phyloP scores from a whole-genome alignment of 1,284 basidiomycete species.

The Mycena citricolor region DNA sequence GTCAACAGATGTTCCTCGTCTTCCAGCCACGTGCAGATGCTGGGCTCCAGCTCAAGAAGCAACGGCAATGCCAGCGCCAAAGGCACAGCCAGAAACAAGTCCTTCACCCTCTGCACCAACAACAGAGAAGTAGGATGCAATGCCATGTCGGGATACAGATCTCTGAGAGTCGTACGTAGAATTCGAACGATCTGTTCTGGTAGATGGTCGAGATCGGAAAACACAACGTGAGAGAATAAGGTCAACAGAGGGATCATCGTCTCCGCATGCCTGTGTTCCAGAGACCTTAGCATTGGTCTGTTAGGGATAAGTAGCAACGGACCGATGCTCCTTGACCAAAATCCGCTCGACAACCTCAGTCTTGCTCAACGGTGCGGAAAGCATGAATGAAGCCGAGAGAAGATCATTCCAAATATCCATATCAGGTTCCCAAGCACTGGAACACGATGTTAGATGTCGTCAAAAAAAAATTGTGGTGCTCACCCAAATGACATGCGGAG shows the following conservation, averaged over 20 bases:
- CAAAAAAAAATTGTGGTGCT: conserved; percentile 14
- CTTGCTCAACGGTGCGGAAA: no score
- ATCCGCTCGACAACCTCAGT: conserved; percentile 26
- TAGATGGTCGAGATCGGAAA: conserved; percentile 22
- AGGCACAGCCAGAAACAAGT: conserved; percentile 32
- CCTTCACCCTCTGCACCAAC: conserved; percentile 35
- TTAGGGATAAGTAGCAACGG: no score
- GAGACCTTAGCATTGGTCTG: no score
- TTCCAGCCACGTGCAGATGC: conserved; percentile 51
- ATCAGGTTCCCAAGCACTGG: conserved; percentile 44
- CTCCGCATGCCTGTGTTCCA: no score
- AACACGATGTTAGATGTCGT: conserved; percentile 7
- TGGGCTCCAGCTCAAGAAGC: conserved; percentile 36
- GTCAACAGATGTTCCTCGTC: conserved; percentile 43
- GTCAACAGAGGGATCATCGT: no score
- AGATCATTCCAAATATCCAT: conserved; percentile 38
- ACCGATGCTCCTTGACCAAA: no score
- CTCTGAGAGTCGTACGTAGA: conserved; percentile 32
- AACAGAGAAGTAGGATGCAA: conserved; percentile 31
- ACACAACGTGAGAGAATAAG: conserved; percentile 25
- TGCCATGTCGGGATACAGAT: conserved; percentile 36
- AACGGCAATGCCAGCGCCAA: conserved; percentile 30
- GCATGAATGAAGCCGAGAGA: conserved; percentile 28
- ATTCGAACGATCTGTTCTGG: conserved; percentile 22
- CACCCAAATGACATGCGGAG: conserved; percentile 48